Conservation (phyloP, 202 grass and related monocot genomes). For the Brachypodium distachyon region DNA sequence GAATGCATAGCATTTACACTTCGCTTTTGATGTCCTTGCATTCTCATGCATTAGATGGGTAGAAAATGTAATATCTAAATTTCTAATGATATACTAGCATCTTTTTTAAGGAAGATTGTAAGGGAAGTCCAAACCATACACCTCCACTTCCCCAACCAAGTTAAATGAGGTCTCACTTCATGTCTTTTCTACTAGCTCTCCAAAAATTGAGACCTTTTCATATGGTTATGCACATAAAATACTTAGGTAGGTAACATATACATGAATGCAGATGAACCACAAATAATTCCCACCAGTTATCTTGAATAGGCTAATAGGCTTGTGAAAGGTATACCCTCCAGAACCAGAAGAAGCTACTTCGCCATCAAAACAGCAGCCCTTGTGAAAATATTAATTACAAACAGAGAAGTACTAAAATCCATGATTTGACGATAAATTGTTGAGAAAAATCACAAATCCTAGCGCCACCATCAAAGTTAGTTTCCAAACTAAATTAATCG, state of each 20-base stretch:
- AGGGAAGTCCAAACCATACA: too few relatives aligned
- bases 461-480: background rate
- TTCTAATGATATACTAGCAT: too few relatives aligned
- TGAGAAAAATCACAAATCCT: background rate
- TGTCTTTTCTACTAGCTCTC: background rate
- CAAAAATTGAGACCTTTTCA: background rate
- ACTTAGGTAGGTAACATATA: background rate
- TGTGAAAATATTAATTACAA: background rate
- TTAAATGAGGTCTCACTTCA: background rate
- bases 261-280: background rate
- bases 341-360: background rate
- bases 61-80: too few relatives aligned
- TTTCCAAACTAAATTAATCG: background rate
- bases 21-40: background rate
- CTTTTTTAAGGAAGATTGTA: too few relatives aligned
- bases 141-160: too few relatives aligned
- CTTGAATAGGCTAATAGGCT: background rate
- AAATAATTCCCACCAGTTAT: background rate
- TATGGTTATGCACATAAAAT: background rate
- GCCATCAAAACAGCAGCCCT: background rate
- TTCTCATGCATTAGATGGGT: too few relatives aligned
- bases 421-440: background rate
- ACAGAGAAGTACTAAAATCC: background rate
- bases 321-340: background rate
- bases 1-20: background rate